phyloP scores from a whole-genome alignment of 2,329 filamentous ascomycete species.

The Leptographium wingfieldii region DNA sequence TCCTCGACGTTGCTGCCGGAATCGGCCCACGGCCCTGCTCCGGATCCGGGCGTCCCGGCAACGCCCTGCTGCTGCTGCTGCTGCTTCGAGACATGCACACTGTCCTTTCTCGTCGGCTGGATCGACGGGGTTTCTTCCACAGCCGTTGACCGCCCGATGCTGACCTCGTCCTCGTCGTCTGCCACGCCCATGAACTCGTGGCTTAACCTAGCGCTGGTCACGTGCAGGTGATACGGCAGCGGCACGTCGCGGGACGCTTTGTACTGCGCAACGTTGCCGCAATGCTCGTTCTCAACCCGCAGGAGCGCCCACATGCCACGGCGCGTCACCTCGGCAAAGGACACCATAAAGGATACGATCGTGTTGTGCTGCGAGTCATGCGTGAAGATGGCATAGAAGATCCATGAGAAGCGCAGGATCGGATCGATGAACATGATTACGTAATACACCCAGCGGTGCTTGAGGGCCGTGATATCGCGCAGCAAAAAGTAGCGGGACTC shows the following conservation, averaged over 20 bases:
- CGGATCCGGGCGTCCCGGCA: not conserved
- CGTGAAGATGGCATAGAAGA: slow-evolving; percentile 80
- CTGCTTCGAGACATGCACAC: not conserved
- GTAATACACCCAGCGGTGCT: slow-evolving; percentile 75
- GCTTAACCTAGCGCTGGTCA: slow-evolving; percentile 10
- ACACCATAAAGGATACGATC: slow-evolving; percentile 65
- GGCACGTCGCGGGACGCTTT: slow-evolving; percentile 81
- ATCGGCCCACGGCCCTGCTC: not conserved
- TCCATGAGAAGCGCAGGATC: slow-evolving; percentile 82
- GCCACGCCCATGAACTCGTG: not conserved
- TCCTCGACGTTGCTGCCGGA: not conserved
- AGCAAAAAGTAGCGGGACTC: slow-evolving; percentile 55
- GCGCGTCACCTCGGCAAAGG: slow-evolving; percentile 67
- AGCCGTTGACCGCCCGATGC: slow-evolving; percentile 11
- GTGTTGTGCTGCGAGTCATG: slow-evolving; percentile 72
- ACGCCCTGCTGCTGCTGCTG: not conserved
- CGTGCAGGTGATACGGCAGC: slow-evolving; percentile 60
- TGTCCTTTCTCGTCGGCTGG: not conserved
- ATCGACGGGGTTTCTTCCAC: slow-evolving; percentile 7
- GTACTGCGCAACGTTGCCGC: slow-evolving; percentile 79
- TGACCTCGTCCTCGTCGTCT: slow-evolving; percentile 2
- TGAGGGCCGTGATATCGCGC: slow-evolving; percentile 69
- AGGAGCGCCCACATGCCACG: slow-evolving; percentile 86
- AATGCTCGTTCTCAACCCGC: slow-evolving; percentile 96
- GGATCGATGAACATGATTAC: slow-evolving; percentile 71